Evolutionary conservation across 768 basidiomycete species (phyloP).

Genomic region (Rhodotorula graminis): DNA sequence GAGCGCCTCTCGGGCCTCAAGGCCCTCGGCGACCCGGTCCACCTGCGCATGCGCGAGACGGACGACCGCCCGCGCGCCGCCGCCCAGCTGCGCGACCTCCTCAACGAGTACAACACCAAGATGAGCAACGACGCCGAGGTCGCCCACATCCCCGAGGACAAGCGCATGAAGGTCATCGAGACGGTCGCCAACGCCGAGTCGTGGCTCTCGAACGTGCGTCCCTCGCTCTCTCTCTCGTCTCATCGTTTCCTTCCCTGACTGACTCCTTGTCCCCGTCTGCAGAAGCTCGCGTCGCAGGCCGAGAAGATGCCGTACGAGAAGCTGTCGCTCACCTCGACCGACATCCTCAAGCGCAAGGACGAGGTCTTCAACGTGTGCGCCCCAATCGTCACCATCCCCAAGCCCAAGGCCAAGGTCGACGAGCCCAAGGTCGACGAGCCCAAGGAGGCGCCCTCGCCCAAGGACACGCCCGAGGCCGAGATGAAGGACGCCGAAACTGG

Average conservation of each 20-base stretch:
- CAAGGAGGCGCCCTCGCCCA: background rate
- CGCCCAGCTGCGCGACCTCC: constrained; percentile 72
- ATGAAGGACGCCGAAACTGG: constrained; percentile 39
- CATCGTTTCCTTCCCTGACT: background rate
- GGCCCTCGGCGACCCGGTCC: constrained; percentile 77
- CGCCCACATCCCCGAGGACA: constrained; percentile 80
- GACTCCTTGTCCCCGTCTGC: background rate
- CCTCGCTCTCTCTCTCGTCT: background rate
- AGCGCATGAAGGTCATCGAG: constrained; percentile 79
- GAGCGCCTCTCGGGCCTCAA: constrained; percentile 75
- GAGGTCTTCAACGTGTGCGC: constrained; percentile 80
- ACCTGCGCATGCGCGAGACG: constrained; percentile 70
- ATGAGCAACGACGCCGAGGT: constrained; percentile 72
- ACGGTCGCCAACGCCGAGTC: constrained; percentile 82
- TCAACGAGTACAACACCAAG: constrained; percentile 78
- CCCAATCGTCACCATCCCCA: constrained; percentile 84
- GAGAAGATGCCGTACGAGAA: constrained; percentile 86
- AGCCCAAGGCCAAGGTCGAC: constrained; percentile 66
- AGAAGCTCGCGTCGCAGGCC: constrained; percentile 71
- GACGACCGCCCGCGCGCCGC: constrained; percentile 74
- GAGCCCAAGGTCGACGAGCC: constrained; percentile 35
- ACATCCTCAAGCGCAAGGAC: constrained; percentile 85
- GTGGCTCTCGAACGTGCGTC: constrained; percentile 76
- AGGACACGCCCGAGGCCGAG: constrained; percentile 40
- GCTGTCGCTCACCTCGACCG: constrained; percentile 70